phyloP scores from a whole-genome alignment of 345 rosid species.

The Clarkia xantiana region DNA sequence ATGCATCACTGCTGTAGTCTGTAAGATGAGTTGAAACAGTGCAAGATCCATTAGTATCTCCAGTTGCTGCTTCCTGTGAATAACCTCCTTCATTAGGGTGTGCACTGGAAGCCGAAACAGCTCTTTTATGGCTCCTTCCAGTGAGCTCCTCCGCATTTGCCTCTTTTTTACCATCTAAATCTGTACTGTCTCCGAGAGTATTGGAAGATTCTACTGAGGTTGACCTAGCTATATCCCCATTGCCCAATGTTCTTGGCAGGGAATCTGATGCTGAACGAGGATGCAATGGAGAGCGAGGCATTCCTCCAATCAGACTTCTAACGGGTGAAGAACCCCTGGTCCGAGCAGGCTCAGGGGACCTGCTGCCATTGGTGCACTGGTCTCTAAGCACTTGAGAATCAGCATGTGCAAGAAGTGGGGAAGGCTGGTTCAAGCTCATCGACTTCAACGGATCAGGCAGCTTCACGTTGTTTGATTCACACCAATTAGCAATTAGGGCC shows the following conservation, averaged over 20 bases:
- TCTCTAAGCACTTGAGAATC: constrained; percentile 30
- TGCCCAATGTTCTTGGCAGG: constrained; percentile 31
- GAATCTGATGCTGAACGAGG: constrained; percentile 47
- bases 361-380: constrained; percentile 13
- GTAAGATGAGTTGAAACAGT: constrained; percentile 42
- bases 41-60: constrained; percentile 44
- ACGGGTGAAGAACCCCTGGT: constrained; percentile 27
- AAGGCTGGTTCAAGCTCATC: constrained; percentile 38
- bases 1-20: constrained; percentile 59
- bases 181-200: constrained; percentile 32
- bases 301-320: constrained; percentile 24
- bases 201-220: constrained; percentile 38
- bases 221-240: constrained; percentile 40
- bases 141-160: constrained; percentile 28
- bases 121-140: constrained; percentile 38
- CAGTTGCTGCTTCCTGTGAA: constrained; percentile 25
- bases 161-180: constrained; percentile 34
- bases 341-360: constrained; percentile 33
- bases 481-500: constrained; percentile 91
- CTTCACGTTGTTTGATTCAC: constrained; percentile 75
- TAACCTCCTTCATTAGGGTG: constrained; percentile 35
- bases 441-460: constrained; percentile 63
- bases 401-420: constrained; percentile 35
- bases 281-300: constrained; percentile 46
- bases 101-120: constrained; percentile 42